Evolutionary conservation across 805 yeast species (phyloP).

Genomic region (Wickerhamomyces sydowiorum): DNA sequence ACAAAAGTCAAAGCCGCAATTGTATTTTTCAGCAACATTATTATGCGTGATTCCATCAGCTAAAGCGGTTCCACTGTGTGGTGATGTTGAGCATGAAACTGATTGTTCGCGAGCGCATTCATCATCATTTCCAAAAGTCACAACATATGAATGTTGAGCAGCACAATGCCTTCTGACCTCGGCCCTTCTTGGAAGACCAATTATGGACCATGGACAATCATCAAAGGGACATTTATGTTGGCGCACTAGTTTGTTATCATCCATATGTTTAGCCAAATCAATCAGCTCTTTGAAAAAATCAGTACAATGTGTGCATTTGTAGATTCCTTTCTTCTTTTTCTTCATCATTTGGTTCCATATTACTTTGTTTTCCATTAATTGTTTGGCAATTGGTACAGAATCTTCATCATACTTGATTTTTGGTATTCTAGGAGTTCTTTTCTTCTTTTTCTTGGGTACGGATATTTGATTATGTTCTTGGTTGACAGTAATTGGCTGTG

Average conservation of each 20-base stretch:
- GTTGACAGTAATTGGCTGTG: neutral
- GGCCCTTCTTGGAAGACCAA: constrained; percentile 43
- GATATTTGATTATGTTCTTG: neutral
- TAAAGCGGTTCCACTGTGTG: no score
- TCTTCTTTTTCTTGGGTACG: neutral
- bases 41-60: no score
- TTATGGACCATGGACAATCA: constrained; percentile 42
- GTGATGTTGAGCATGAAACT: neutral
- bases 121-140: constrained; percentile 2
- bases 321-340: constrained; percentile 36
- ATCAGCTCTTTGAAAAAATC: constrained; percentile 31
- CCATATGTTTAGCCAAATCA: constrained; percentile 38
- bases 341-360: constrained; percentile 23
- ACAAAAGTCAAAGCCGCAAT: constrained; percentile 33
- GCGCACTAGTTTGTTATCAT: constrained; percentile 31
- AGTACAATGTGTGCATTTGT: constrained; percentile 43
- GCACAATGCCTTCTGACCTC: constrained; percentile 47
- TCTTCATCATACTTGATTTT: neutral
- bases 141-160: constrained; percentile 31
- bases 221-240: constrained; percentile 39
- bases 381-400: constrained; percentile 14
- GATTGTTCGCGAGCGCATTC: neutral
- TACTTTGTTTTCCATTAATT: constrained; percentile 21
- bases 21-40: constrained; percentile 1
- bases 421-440: neutral